Percentiles rank a stretch among this genome's conserved stretches.
Conservation (phyloP, 331 rosid genomes). For the Erythrophleum ivorense region DNA sequence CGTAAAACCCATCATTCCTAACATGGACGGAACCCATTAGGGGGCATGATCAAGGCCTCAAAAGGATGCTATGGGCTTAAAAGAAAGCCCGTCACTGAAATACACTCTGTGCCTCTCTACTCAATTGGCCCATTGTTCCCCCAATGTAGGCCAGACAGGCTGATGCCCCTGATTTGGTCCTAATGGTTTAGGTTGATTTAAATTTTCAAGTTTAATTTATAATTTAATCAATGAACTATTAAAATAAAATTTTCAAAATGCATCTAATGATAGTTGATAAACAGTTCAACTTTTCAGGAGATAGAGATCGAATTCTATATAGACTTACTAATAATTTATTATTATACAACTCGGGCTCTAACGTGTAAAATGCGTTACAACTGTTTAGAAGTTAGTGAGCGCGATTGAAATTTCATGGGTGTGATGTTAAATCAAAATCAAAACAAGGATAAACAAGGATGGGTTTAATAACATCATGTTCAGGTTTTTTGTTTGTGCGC, state of each 20-base stretch:
- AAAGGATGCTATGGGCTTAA: not conserved
- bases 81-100: not conserved
- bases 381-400: not conserved
- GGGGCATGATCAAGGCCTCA: not conserved
- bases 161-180: not conserved
- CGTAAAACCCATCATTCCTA: too few relatives aligned
- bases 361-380: too few relatives aligned
- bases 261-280: not conserved
- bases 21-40: too few relatives aligned
- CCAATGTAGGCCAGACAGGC: not conserved
- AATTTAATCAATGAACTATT: not conserved
- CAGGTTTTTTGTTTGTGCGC: not conserved
- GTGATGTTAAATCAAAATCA: constrained; percentile 4
- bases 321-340: not conserved
- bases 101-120: too few relatives aligned
- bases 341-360: too few relatives aligned
- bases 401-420: not conserved
- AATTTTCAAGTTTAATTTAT: not conserved
- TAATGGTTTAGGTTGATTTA: not conserved
- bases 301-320: not conserved
- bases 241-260: not conserved
- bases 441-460: not conserved
- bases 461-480: not conserved
- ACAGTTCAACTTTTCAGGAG: not conserved
- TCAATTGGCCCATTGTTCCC: not conserved